phyloP scores from a whole-genome alignment of 306 rosid genomes.

The Lotus japonicus region DNA sequence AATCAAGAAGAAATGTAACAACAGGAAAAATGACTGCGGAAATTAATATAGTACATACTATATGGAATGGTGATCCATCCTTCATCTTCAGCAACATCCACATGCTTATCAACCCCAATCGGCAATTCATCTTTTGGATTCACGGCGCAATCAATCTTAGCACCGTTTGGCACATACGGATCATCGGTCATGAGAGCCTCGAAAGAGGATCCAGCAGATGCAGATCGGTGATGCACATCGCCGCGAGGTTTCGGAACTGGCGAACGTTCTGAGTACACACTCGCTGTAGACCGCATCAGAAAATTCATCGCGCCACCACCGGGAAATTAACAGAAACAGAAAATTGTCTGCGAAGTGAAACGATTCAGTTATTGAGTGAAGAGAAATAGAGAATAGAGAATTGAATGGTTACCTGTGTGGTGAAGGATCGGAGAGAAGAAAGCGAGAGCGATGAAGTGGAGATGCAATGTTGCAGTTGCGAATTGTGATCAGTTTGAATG shows the following conservation, averaged over 20 bases:
- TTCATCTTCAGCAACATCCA: constrained; percentile 72
- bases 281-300: constrained; percentile 50
- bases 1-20: background rate
- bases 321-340: background rate
- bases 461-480: constrained; percentile 1
- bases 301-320: constrained; percentile 62
- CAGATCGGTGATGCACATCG: constrained; percentile 30
- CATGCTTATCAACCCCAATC: constrained; percentile 40
- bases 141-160: constrained; percentile 22
- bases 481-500: background rate
- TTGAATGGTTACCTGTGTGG: background rate
- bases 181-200: constrained; percentile 49
- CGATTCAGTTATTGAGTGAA: background rate
- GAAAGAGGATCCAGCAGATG: constrained; percentile 38
- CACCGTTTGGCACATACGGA: constrained; percentile 33
- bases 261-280: constrained; percentile 39
- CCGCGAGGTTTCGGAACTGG: constrained; percentile 35
- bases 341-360: constrained; percentile 23
- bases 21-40: background rate
- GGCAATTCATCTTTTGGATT: constrained; percentile 31
- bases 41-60: constrained; percentile 47
- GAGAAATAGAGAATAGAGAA: background rate
- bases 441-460: background rate
- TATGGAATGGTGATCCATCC: constrained; percentile 82
- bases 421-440: background rate